Evolutionary conservation across 177 flowering plant genomes (phyloP).

Genomic region (Vitis hybrid): DNA sequence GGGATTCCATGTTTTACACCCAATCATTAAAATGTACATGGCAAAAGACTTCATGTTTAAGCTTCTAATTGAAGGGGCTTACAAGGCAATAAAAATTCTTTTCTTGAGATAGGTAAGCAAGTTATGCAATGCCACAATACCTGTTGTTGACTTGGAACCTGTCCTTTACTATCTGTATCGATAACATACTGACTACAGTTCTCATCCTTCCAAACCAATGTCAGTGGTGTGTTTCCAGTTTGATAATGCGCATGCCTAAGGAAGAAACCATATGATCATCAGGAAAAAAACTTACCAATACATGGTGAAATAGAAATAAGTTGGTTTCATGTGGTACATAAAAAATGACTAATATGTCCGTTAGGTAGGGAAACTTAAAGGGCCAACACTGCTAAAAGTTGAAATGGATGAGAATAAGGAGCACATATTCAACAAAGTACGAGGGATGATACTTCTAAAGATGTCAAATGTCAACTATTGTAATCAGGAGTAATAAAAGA

Average conservation of each 20-base stretch:
- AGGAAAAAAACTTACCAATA: background rate
- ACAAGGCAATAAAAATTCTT: background rate
- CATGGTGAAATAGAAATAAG: background rate
- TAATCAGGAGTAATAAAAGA: background rate
- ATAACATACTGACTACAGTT: constrained; percentile 90
- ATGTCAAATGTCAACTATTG: background rate
- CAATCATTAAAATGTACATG: no score
- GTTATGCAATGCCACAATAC: constrained; percentile 33
- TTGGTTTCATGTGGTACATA: background rate
- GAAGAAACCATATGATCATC: constrained; percentile 8
- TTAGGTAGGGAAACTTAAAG: background rate
- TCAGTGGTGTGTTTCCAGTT: constrained; percentile 85
- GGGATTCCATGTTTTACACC: no score
- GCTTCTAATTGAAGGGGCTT: background rate
- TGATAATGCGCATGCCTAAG: constrained; percentile 95
- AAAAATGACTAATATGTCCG: background rate
- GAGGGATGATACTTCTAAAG: background rate
- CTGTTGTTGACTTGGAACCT: constrained; percentile 84
- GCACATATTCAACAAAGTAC: background rate
- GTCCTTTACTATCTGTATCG: constrained; percentile 88
- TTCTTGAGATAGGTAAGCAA: background rate
- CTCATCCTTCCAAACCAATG: constrained; percentile 94
- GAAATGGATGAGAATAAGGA: background rate
- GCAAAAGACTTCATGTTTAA: no score
- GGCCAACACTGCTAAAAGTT: background rate